phyloP scores from a whole-genome alignment of 768 basidiomycete species.

The Suillus variegatus region DNA sequence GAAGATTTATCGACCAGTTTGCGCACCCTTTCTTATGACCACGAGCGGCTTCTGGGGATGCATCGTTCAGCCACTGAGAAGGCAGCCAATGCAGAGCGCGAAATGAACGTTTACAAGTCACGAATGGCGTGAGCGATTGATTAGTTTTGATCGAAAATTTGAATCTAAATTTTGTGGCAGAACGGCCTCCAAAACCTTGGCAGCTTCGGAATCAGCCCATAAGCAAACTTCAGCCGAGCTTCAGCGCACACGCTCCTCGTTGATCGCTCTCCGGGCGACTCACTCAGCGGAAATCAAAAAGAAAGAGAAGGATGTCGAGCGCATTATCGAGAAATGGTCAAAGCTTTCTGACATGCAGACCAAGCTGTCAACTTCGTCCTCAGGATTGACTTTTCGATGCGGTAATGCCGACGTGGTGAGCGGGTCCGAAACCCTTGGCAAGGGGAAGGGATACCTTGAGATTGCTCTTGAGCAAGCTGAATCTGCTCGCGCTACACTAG shows the following conservation, averaged over 20 bases:
- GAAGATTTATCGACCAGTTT: constrained; percentile 76
- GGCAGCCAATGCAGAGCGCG: constrained; percentile 75
- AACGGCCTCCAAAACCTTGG: constrained; percentile 51
- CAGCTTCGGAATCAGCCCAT: constrained; percentile 62
- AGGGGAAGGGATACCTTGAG: constrained; percentile 59
- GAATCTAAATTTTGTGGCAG: constrained; percentile 32
- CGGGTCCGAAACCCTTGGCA: constrained; percentile 46
- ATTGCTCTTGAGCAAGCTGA: constrained; percentile 75
- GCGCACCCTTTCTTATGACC: constrained; percentile 77
- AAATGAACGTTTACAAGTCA: constrained; percentile 71
- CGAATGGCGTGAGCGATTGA: constrained; percentile 60
- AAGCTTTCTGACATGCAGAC: constrained; percentile 70
- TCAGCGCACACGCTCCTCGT: constrained; percentile 65
- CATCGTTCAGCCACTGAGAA: constrained; percentile 58
- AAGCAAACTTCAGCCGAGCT: constrained; percentile 72
- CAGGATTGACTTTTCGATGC: constrained; percentile 52
- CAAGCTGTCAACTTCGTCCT: constrained; percentile 49
- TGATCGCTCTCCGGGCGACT: constrained; percentile 70
- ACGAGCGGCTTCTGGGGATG: constrained; percentile 72
- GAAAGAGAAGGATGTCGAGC: constrained; percentile 78
- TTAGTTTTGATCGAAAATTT: not conserved
- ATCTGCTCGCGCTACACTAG: constrained; percentile 57
- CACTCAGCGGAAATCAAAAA: constrained; percentile 76
- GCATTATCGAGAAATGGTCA: constrained; percentile 72
- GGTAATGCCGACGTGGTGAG: constrained; percentile 52